A percentile compares a stretch with the other conserved stretches of the same genome.
These are phyloP conservation scores for Cercospora nicotianae DNA, from an alignment of 2,329 filamentous ascomycete genomes.

Conservation along the genomic window DNA sequence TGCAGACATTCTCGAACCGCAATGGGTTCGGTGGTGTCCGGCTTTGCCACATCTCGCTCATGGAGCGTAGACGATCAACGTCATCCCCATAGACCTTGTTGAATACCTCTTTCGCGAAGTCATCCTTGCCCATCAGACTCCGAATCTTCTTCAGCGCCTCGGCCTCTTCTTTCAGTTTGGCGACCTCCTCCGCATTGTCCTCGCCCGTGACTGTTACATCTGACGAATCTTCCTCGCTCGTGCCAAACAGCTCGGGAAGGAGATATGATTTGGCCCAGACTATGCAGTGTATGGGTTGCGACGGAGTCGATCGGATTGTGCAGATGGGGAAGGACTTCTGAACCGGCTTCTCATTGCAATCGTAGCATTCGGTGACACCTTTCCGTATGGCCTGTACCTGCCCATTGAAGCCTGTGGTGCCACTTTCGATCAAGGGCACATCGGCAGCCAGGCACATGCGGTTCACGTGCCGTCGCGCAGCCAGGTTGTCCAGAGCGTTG, in stretches of 20 bases:
- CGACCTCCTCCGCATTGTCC: slow-evolving; percentile 86
- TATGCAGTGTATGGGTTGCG: slow-evolving; percentile 96
- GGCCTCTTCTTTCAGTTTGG: slow-evolving; percentile 80
- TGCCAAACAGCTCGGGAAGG: slow-evolving; percentile 89
- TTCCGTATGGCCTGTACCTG: slow-evolving; percentile 93
- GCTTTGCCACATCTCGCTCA: slow-evolving; percentile 96
- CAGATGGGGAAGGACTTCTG: slow-evolving; percentile 95
- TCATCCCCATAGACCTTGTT: slow-evolving; percentile 90
- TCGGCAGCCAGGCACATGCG: slow-evolving; percentile 93
- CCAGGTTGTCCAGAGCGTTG: slow-evolving; percentile 94
- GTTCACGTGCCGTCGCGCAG: slow-evolving; percentile 92
- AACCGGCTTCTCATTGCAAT: slow-evolving; percentile 84
- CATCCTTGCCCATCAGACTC: slow-evolving; percentile 71
- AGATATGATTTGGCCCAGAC: slow-evolving; percentile 98
- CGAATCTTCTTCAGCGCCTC: slow-evolving; percentile 81
- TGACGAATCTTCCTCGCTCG: slow-evolving; percentile 79
- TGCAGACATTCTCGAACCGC: slow-evolving; percentile 59
- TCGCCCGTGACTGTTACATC: slow-evolving; percentile 79
- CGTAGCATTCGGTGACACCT: slow-evolving; percentile 90
- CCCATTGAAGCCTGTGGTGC: slow-evolving; percentile 95
- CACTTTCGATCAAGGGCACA: slow-evolving; percentile 90
- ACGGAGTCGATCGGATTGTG: slow-evolving; percentile 94
- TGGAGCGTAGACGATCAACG: slow-evolving; percentile 75
- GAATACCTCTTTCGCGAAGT: slow-evolving; percentile 79
- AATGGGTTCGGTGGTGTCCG: slow-evolving; percentile 72